Evolutionary conservation across 2,329 filamentous ascomycete species (phyloP), one percentile per base, ranked within the genome.

Genomic region (Thelonectria olida): DNA sequence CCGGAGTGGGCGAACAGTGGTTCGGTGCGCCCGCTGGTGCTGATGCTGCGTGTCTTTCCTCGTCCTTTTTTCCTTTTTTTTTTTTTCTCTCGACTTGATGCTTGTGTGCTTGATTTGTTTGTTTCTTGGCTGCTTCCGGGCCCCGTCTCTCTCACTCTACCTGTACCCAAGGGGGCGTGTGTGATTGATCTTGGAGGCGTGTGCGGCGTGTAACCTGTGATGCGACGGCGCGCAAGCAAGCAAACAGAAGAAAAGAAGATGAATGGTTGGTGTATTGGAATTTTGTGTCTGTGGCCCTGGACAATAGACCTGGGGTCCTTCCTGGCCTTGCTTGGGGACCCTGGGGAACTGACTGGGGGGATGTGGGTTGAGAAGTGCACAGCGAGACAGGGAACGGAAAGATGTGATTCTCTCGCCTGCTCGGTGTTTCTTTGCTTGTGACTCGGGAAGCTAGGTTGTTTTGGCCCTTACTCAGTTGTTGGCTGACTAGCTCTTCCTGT

Each of bases 271-370:
- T 42, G 19, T 19, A 15, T 42, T 19, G n/a, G 12, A 45, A 7
- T 45, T 25, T 55, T 48, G 52, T 31, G 50, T 49, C 42, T 44
- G 50, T 52, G 55, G 48, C 49, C 53, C 53, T 56, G 44, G 27
- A 31, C 27, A 31, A 31, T 31, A 31, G 12, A 23, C 44, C 34
- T 39, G 48, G 48, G 34, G 56, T 39, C 56, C 20, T 48, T 15
- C 39, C 27, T 54, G 7, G 25, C 20, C 27, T 34, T n/a, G 28
- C 25, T 27, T 44, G 38, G 56, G 36, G 41, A 53, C 48, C 47
- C 64, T 65, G 68, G 67, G 67, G 66, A 67, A 69, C 62, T 67
- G 17, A 20, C 39, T 17, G 39, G 19, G 58, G 67, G 67, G 67
- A 61, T 62, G 60, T 63, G 62, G 62, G 60, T 59, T 58, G 53